Conservation (phyloP, 805 yeast genomes). For the Lipomyces anomalus region DNA sequence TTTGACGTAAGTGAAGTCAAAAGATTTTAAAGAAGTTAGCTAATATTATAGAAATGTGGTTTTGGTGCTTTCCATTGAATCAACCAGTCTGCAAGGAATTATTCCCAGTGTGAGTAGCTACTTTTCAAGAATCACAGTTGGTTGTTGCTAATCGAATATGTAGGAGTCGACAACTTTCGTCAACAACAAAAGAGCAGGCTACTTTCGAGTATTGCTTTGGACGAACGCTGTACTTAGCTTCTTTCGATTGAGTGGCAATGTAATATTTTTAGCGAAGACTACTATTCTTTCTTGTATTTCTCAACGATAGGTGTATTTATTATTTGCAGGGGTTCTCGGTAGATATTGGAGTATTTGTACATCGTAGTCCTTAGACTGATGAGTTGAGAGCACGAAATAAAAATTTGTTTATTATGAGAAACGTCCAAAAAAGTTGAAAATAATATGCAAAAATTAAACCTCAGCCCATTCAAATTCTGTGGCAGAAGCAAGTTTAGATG, state of each 20-base stretch:
- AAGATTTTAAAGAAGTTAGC: no score
- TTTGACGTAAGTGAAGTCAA: no score
- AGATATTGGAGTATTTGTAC: no score
- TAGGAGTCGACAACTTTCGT: constrained; percentile 29
- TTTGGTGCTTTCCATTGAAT: constrained; percentile 36
- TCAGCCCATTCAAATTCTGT: not conserved
- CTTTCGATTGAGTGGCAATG: constrained; percentile 51
- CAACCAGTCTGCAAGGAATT: constrained; percentile 30
- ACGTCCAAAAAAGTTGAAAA: no score
- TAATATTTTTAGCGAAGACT: constrained; percentile 39
- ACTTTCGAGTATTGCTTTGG: constrained; percentile 51
- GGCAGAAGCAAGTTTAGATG: not conserved
- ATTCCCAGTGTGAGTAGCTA: constrained; percentile 10
- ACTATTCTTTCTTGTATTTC: constrained; percentile 19
- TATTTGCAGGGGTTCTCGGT: no score
- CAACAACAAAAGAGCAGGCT: constrained; percentile 31
- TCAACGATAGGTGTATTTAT: constrained; percentile 28
- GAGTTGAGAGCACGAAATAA: no score
- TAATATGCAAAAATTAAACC: not conserved
- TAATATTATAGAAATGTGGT: constrained; percentile 36
- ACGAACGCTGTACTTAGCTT: constrained; percentile 56
- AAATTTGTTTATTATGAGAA: no score
- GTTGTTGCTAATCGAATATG: constrained; percentile 39
- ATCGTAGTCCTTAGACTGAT: no score
- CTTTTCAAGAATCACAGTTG: not conserved